These are phyloP conservation scores for Petrea volubilis DNA, from an alignment of 257 asterid genomes.

Conservation along the genomic window DNA sequence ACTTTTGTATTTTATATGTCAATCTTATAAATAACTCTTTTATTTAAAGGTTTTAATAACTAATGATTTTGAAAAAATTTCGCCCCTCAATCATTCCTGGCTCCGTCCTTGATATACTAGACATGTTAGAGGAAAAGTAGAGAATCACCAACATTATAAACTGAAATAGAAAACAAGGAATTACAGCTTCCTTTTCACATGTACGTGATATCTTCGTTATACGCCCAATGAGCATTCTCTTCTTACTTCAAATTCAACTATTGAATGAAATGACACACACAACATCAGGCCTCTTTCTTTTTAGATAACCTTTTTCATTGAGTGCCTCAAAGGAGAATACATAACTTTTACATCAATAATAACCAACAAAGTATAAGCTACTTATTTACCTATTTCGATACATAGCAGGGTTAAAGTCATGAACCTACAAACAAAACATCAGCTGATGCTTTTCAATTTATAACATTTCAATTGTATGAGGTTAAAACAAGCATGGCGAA, in stretches of 20 bases:
- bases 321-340: constrained; percentile 64
- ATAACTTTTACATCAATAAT: constrained; percentile 21
- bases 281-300: constrained; percentile 87
- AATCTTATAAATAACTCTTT: too few relatives aligned
- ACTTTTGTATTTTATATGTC: too few relatives aligned
- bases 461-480: neutral
- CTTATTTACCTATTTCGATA: constrained; percentile 11
- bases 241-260: neutral
- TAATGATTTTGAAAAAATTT: too few relatives aligned
- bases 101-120: too few relatives aligned
- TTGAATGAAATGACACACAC: neutral
- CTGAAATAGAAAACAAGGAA: neutral
- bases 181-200: neutral
- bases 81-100: too few relatives aligned
- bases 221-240: neutral
- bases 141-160: neutral
- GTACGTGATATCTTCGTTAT: neutral
- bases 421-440: constrained; percentile 1
- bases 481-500: constrained; percentile 12
- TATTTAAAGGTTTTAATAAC: too few relatives aligned
- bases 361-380: neutral
- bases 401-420: neutral
- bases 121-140: neutral
- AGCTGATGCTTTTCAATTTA: neutral
- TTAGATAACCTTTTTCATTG: constrained; percentile 95